Evolutionary conservation across 169 alveolate species (phyloP), one percentile per base, ranked within the genome.

Genomic region (Plasmodium inui): DNA sequence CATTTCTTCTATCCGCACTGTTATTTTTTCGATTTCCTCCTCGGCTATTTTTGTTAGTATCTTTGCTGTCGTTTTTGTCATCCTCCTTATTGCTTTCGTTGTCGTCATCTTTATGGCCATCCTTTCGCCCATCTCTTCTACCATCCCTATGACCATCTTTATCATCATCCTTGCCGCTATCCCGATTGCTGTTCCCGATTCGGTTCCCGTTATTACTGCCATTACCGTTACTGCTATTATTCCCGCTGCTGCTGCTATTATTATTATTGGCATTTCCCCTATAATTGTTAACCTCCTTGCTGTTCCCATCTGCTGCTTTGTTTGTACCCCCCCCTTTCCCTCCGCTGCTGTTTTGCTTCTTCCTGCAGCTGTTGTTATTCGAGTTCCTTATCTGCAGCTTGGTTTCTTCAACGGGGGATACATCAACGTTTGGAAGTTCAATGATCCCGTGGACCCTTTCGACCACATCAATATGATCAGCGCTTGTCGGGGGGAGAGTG

Each of bases 191-290:
- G 44, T 88, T 78, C 12, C 71, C 70, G 26, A 46, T 70, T 34
- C 76, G 26, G 7, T 34, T 26, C 10, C 53, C 61, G n/a, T 46
- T 46, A 26, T 10, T 44, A 1, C 19, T 39, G 6, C 50, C 44
- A 5, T 88, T 88, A 10, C 71, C 17, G 22, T 37, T 57, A 19
- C 12, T 81, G 17, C n/a, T 17, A 9, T 78, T 88, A 28, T 30
- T 76, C 8, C 72, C 79, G 10, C 70, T 86, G 22, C 73, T 86
- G 22, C 57, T 73, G 37, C 30, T 44, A 44, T 84, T 83, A 53
- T 55, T 82, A 82, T 82, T 82, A 34, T 14, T 82, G 71, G 44
- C 46, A 57, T 82, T 32, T 39, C 76, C 76, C n/a, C 39, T 67
- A 67, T 67, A 67, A 67, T 22, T 67, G 37, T 67, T 67, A 67